A percentile compares a stretch with the other conserved stretches of the same genome.
Evolutionary conservation across 164 flowering plant genomes (phyloP).

Genomic region (Umbilicus rupestris): DNA sequence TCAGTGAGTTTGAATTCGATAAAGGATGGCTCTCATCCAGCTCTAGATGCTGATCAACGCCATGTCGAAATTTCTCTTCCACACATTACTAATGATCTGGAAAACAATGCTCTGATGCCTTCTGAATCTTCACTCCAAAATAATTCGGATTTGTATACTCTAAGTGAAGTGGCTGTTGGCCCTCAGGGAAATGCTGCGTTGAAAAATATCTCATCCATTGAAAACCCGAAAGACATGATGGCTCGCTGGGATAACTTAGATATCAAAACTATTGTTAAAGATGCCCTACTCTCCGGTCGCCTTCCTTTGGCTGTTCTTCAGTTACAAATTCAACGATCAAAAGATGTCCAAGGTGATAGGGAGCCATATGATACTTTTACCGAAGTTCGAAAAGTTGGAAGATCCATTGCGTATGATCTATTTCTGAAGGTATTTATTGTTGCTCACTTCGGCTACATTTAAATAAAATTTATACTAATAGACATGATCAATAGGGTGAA

Average conservation of each 20-base stretch:
- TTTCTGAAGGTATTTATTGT: conserved; percentile 61
- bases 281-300: conserved; percentile 86
- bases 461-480: conserved; percentile 14
- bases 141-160: conserved; percentile 19
- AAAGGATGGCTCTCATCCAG: conserved; percentile 34
- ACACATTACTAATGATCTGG: conserved; percentile 18
- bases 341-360: conserved; percentile 32
- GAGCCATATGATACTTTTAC: conserved; percentile 66
- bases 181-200: conserved; percentile 22
- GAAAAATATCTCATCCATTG: conserved; percentile 36
- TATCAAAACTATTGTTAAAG: conserved; percentile 68
- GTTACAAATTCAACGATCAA: conserved; percentile 66
- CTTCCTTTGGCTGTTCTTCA: conserved; percentile 97
- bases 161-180: conserved; percentile 26
- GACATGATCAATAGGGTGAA: conserved; percentile 60
- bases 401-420: conserved; percentile 90
- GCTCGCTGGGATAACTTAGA: conserved; percentile 88
- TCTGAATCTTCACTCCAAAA: conserved; percentile 19
- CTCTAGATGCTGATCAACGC: conserved; percentile 19
- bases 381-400: conserved; percentile 87
- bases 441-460: background rate
- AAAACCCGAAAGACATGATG: conserved; percentile 89
- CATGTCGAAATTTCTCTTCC: conserved; percentile 23
- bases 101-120: conserved; percentile 45
- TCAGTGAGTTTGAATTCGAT: conserved; percentile 14